Evolutionary conservation across 1,284 basidiomycete genomes (phyloP), one percentile per base, ranked within the genome.

Genomic region (Puccinia triticina): DNA sequence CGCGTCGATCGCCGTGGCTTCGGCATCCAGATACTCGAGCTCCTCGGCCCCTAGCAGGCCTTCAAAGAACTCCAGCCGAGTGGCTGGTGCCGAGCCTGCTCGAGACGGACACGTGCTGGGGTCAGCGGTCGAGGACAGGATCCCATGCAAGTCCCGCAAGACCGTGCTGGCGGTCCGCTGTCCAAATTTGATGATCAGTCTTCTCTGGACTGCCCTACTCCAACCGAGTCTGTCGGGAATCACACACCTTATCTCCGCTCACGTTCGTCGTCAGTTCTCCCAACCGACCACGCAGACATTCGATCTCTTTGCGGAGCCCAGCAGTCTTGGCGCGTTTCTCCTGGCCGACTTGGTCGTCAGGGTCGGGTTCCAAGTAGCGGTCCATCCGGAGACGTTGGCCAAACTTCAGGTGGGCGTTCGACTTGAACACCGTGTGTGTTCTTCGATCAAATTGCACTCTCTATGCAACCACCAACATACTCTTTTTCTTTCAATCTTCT

Each of bases 381-480:
- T 98, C 96, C 90, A 99, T 91, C 85, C 91, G 92, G 10, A 99
- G 89, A 16, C 91, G 92, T 87, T 96, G 93, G 7, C 90, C 91
- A 86, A 97, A 96, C 85, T 92, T 93, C 84, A 99, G 91, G 86
- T 96, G 96, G 0, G 94, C 95, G 86, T 99, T 96, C 14, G 93
- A 95, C 88, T 99, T 99, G 89, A 93, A 96, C 23, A 95, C 92
- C 84, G 95, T 92, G 82, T 93, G 89, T 0, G 92, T 93, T 84
- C 93, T 92, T 21, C 94, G 91, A 87, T 99, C 96, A 88, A 96
- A 99, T 91, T 98, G 96, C 0, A 96, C 97, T 83, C 96, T 90
- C 93, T 98, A 85, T 32, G n/a, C n/a, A 21, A 50, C 53, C 48
- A 55, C n/a, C 29, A 40, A 18, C 37, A 59, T 40, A 69, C n/a